Conservation (phyloP, 2,329 filamentous ascomycete species). For the Beauveria sp. region DNA sequence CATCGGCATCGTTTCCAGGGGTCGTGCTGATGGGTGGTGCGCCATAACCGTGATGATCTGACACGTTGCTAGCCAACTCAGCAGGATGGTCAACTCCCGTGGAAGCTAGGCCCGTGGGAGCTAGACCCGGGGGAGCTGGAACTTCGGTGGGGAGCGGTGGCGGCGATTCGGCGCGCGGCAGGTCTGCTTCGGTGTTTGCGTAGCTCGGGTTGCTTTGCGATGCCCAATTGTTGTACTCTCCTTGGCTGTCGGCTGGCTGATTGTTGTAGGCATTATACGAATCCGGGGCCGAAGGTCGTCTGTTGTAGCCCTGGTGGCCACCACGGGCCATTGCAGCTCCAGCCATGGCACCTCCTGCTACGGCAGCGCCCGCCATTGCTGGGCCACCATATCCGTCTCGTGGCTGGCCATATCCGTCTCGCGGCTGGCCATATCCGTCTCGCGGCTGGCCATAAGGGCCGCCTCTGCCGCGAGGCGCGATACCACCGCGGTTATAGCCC, state of each 20-base stretch:
- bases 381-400: slow-evolving; percentile 6
- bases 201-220: slow-evolving; percentile 25
- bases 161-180: slow-evolving; percentile 56
- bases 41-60: slow-evolving; percentile 34
- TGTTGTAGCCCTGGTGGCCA: slow-evolving; percentile 26
- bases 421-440: slow-evolving; percentile 3
- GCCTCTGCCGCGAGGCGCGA: slow-evolving; percentile 3
- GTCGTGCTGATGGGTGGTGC: slow-evolving; percentile 26
- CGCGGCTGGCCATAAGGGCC: slow-evolving; percentile 1
- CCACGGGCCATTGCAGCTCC: slow-evolving; percentile 17
- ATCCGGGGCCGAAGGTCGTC: slow-evolving; percentile 26
- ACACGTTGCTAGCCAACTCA: slow-evolving; percentile 69
- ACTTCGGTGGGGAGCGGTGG: slow-evolving; percentile 48
- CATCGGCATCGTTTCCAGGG: slow-evolving; percentile 61
- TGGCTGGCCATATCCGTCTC: neutral
- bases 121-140: slow-evolving; percentile 37
- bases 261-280: slow-evolving; percentile 32
- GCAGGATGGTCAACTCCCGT: slow-evolving; percentile 44
- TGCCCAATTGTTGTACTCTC: slow-evolving; percentile 16
- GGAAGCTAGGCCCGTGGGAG: slow-evolving; percentile 33
- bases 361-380: slow-evolving; percentile 1
- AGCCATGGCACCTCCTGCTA: slow-evolving; percentile 13
- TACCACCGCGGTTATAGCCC: slow-evolving; percentile 18
- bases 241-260: slow-evolving; percentile 30
- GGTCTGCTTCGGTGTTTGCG: slow-evolving; percentile 32